phyloP scores from a whole-genome alignment of 2,329 filamentous ascomycete species.

The Penicillium olsonii region DNA sequence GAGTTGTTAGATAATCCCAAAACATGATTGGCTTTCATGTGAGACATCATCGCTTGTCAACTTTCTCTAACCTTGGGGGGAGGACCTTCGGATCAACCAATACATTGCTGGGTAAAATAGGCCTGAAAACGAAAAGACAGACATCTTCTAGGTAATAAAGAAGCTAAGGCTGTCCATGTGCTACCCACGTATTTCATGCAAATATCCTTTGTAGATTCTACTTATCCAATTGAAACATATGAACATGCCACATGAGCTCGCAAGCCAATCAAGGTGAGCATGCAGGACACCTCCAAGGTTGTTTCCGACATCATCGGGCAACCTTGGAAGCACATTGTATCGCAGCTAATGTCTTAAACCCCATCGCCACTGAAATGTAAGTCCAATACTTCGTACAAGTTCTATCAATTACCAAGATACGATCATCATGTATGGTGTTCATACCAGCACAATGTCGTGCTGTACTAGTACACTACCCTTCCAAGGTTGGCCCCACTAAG shows the following conservation, averaged over 20 bases:
- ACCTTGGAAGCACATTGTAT: not conserved
- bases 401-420: not conserved
- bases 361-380: not conserved
- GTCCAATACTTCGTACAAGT: not conserved
- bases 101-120: too few species aligned
- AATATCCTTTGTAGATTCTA: too few species aligned
- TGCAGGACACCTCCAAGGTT: not conserved
- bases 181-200: too few species aligned
- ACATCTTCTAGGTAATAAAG: too few species aligned
- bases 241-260: not conserved
- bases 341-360: not conserved
- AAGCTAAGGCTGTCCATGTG: too few species aligned
- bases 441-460: not conserved
- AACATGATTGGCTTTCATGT: constrained; percentile 9
- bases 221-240: not conserved
- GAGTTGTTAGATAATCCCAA: not conserved
- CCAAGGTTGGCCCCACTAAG: too few species aligned
- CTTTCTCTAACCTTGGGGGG: too few species aligned
- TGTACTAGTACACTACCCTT: not conserved
- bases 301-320: not conserved
- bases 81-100: too few species aligned
- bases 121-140: too few species aligned
- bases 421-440: not conserved
- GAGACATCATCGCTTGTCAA: constrained; percentile 11
- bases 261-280: not conserved